Base-by-base conservation (phyloP, 2,329 filamentous ascomycete genomes). In the Neofusicoccum ribis region DNA sequence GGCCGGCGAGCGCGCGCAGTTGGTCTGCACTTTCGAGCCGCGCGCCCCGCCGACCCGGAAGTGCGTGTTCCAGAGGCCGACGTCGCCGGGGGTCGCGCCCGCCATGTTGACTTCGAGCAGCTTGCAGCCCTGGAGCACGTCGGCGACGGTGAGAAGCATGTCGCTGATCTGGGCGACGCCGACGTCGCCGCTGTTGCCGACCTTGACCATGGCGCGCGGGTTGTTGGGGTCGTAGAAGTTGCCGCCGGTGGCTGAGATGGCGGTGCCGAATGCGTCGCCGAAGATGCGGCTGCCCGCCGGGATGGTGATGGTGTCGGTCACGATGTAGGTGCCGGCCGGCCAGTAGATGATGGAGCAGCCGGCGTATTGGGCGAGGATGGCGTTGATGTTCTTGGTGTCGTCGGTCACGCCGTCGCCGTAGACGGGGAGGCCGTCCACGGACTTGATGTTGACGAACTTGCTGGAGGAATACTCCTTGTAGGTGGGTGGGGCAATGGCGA, bases 91-190 rank as follows among this genome's bases (percentile, higher is more conserved):
- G 0, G 5, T 80, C 78, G 7, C 3, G 63, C 44, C 44, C 1
- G 63, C 36, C 72, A 85, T 82, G 71, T 86, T 85, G 46, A 84
- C 77, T 71, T 85, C 79, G 11, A 85, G 69, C 1, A 65, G 54
- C 31, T 60, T 65, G 43, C 63, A 65, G n/a, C 63, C 63, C 15
- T 31, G 63, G 17, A 65, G 44, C 3, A 65, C 39, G 39, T 59
- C 63, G 3, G 63, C 63, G 14, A 67, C 62, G 5, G 70, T 70
- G 51, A 72, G 70, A 14, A 71, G 47, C 63, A 73, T 65, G 61
- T 73, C 69, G 27, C 56, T 63, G 17, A 73, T 69, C 46, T 71
- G 63, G 5, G 65, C 70, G 3, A 65, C 50, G 8, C 71, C 70
- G 12, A 60, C 47, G 9, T 72, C 66, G 4, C 70, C 71, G 20